Conservation (phyloP, 1,139 yeast species). For the Kodamaea anthophila region DNA sequence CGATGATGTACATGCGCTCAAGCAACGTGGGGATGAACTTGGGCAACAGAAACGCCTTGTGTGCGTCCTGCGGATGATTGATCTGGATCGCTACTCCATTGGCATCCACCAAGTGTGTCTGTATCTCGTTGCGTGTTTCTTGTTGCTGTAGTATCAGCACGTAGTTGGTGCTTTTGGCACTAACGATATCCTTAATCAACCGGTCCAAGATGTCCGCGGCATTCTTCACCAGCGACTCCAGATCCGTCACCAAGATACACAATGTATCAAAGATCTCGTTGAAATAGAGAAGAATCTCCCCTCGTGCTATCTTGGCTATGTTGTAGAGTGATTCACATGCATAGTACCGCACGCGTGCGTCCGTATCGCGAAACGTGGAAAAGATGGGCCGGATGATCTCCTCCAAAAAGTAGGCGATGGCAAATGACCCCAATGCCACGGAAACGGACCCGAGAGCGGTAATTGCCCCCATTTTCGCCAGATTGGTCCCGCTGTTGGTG, state of each 20-base stretch:
- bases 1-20: conserved; percentile 87
- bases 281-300: conserved; percentile 85
- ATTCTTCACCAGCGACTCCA: conserved; percentile 86
- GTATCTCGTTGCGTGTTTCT: conserved; percentile 36
- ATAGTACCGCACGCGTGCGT: conserved; percentile 90
- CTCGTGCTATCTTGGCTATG: conserved; percentile 94
- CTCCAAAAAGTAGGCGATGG: conserved; percentile 61
- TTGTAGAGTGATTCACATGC: conserved; percentile 96
- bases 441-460: conserved; percentile 47
- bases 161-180: conserved; percentile 89
- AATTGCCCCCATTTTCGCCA: conserved; percentile 47
- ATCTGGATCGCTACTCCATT: conserved; percentile 56
- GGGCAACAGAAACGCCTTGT: conserved; percentile 76
- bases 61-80: conserved; percentile 55
- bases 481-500: conserved; percentile 36
- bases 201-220: conserved; percentile 94
- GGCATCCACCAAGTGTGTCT: conserved; percentile 42
- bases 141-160: conserved; percentile 69
- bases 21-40: conserved; percentile 85
- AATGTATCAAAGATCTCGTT: conserved; percentile 92
- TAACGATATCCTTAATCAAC: conserved; percentile 87
- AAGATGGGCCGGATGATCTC: conserved; percentile 88
- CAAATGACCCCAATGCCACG: conserved; percentile 44
- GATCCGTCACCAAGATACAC: conserved; percentile 85
- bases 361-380: conserved; percentile 95